Conservation (phyloP, 163 green algal genomes). For the Picocystis sp. region DNA sequence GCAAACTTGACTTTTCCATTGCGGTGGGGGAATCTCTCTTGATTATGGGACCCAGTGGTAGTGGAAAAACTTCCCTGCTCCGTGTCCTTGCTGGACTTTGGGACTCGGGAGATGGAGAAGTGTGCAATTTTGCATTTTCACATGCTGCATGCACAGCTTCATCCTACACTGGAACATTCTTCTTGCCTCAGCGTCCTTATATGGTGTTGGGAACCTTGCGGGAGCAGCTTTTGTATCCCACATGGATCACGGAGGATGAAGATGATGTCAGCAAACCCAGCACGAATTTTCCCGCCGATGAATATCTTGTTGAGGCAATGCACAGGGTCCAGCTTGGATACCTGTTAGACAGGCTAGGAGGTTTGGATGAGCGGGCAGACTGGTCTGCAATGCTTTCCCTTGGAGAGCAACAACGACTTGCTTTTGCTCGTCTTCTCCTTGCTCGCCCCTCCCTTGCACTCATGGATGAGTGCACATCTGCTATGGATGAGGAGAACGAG, state of each 20-base stretch:
- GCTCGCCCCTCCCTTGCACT: slow-evolving; percentile 46
- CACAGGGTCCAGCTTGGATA: slow-evolving; percentile 35
- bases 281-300: slow-evolving; percentile 28
- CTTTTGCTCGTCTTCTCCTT: slow-evolving; percentile 37
- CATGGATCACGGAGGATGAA: slow-evolving; percentile 29
- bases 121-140: neutral
- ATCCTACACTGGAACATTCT: slow-evolving; percentile 40
- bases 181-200: slow-evolving; percentile 91
- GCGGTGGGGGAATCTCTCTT: slow-evolving; percentile 35
- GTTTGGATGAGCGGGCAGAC: slow-evolving; percentile 42
- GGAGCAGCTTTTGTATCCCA: slow-evolving; percentile 87
- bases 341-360: slow-evolving; percentile 42
- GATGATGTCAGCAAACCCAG: slow-evolving; percentile 3
- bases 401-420: slow-evolving; percentile 81
- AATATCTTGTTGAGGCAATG: slow-evolving; percentile 34
- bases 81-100: slow-evolving; percentile 63
- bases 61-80: slow-evolving; percentile 71
- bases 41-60: slow-evolving; percentile 78
- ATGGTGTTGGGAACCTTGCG: slow-evolving; percentile 77
- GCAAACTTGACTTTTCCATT: slow-evolving; percentile 49
- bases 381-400: slow-evolving; percentile 60
- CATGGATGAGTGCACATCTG: slow-evolving; percentile 74
- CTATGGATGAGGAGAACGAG: slow-evolving; percentile 69
- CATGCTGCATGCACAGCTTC: slow-evolving; percentile 20
- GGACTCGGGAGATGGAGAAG: slow-evolving; percentile 13